Evolutionary conservation across 805 yeast genomes (phyloP).

Genomic region (Candida mattraensis): DNA sequence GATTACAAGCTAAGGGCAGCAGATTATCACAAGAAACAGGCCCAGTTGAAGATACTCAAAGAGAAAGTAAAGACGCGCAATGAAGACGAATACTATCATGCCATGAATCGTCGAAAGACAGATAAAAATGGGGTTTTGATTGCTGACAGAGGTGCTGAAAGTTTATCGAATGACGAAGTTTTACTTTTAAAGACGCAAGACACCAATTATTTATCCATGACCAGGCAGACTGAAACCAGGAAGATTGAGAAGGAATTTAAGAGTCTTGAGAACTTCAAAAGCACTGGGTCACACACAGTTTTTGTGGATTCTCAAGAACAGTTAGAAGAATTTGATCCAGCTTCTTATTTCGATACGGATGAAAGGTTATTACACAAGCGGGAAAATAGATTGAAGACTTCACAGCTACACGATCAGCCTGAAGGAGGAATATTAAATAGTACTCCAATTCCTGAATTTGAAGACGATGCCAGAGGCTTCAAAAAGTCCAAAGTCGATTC

Average conservation of each 20-base stretch:
- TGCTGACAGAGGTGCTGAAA: constrained; percentile 63
- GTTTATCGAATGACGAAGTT: constrained; percentile 69
- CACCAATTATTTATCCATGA: constrained; percentile 75
- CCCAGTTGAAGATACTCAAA: constrained; percentile 67
- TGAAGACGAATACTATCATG: constrained; percentile 96
- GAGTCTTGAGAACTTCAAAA: constrained; percentile 45
- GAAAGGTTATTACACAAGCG: constrained; percentile 56
- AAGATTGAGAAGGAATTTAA: constrained; percentile 60
- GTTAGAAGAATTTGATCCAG: constrained; percentile 61
- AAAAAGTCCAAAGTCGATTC: constrained; percentile 33
- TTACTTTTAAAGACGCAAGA: constrained; percentile 89
- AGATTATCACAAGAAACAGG: constrained; percentile 58
- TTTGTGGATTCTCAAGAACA: constrained; percentile 69
- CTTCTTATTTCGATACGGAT: constrained; percentile 68
- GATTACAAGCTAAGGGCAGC: constrained; percentile 64
- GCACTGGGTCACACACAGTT: constrained; percentile 78
- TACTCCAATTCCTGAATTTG: constrained; percentile 22
- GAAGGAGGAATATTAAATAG: constrained; percentile 17
- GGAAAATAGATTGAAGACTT: constrained; percentile 68
- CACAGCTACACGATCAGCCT: constrained; percentile 50
- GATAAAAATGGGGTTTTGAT: constrained; percentile 69
- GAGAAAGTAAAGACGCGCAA: constrained; percentile 72
- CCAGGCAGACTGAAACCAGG: constrained; percentile 65
- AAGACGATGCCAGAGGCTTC: constrained; percentile 26
- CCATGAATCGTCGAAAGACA: constrained; percentile 72